A percentile compares a stretch with the other conserved stretches of the same genome.
These are phyloP conservation scores for Ascoidea tarda DNA, from an alignment of 805 yeast genomes.

Conservation along the genomic window DNA sequence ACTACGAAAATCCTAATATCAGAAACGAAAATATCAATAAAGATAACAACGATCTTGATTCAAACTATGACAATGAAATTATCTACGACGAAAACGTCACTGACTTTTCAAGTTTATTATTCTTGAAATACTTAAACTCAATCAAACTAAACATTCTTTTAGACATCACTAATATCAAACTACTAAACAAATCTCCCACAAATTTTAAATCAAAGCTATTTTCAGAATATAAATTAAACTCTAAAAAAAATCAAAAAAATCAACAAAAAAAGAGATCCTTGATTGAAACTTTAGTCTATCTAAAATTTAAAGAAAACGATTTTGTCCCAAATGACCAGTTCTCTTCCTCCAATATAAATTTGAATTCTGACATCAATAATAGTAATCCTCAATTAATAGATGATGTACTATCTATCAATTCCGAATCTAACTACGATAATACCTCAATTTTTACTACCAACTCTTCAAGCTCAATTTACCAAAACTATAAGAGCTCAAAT, in stretches of 20 bases:
- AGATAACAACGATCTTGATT: too few relatives aligned
- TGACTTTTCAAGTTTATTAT: slow-evolving; percentile 8
- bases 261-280: slow-evolving; percentile 1
- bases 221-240: background rate
- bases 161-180: slow-evolving; percentile 2
- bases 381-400: background rate
- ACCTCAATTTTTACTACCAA: background rate
- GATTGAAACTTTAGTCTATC: slow-evolving; percentile 6
- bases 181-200: background rate
- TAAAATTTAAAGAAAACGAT: slow-evolving; percentile 1
- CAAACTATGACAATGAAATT: background rate
- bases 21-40: too few relatives aligned
- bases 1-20: background rate
- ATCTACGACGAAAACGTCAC: slow-evolving; percentile 2
- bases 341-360: too few relatives aligned
- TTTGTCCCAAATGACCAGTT: background rate
- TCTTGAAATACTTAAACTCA: slow-evolving; percentile 6
- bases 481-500: too few relatives aligned
- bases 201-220: background rate
- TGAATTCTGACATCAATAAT: background rate
- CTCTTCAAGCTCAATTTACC: background rate
- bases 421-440: background rate
- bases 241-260: too few relatives aligned
- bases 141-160: slow-evolving; percentile 5
- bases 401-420: too few relatives aligned